phyloP scores from a whole-genome alignment of 2,329 filamentous ascomycete species.

The Monilinia fructigena region DNA sequence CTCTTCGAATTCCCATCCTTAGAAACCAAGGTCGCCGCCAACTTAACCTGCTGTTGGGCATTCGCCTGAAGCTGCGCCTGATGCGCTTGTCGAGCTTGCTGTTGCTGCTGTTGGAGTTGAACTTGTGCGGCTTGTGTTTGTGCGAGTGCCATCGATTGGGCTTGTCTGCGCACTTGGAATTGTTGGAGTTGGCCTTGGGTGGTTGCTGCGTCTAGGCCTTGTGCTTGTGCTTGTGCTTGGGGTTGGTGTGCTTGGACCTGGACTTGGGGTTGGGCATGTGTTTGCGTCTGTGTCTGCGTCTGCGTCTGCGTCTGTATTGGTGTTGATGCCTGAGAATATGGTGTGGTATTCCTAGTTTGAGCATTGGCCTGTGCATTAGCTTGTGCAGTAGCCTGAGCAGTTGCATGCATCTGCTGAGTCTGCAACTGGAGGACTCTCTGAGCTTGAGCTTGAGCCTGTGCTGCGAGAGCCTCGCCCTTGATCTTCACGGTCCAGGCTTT shows the following conservation, averaged over 20 bases:
- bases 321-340: background rate
- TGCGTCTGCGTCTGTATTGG: too few species aligned
- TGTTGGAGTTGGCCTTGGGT: background rate
- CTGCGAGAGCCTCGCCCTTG: background rate
- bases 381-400: background rate
- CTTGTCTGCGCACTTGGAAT: background rate
- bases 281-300: background rate
- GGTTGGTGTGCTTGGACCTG: background rate
- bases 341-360: background rate
- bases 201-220: too few species aligned
- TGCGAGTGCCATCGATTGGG: background rate
- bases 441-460: background rate
- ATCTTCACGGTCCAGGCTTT: background rate
- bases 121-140: too few species aligned
- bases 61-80: background rate
- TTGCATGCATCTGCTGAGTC: background rate
- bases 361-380: background rate
- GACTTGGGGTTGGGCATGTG: background rate
- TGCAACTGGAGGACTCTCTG: background rate
- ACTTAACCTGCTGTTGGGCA: background rate
- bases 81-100: background rate
- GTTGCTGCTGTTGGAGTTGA: background rate
- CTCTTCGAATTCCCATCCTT: conserved; percentile 4
- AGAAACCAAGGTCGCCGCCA: background rate
- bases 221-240: background rate